Evolutionary conservation across 2,329 filamentous ascomycete species (phyloP), one percentile per base, ranked within the genome.

Genomic region (Chalaropsis thielavioides): DNA sequence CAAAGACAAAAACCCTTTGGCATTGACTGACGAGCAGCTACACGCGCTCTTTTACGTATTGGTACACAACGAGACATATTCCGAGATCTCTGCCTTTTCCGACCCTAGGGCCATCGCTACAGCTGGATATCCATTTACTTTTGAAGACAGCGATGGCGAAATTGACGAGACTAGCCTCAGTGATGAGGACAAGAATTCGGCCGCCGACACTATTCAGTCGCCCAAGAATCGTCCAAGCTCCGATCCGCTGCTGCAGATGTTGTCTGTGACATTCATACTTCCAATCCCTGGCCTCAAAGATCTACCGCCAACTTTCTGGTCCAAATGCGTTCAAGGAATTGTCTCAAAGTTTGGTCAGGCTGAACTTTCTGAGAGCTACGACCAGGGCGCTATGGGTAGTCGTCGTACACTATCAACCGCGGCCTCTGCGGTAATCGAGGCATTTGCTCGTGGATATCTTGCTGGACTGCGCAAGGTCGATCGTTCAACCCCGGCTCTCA

Each of bases 341-440:
- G 76, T 89, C 69, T 75, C 77, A 69, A 79, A 83, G 70, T 76
- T 92, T 64, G 84, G 80, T 8, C 80, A 84, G 40, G 87, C 84
- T 1, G 83, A 89, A 62, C 76, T 92, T 40, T 90, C 87, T 0
- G 89, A 92, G 73, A 90, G 87, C 72, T 92, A 91, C 71, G 89
- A 92, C 72, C 90, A 90, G 73, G 88, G 87, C 15, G 79, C 83
- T 0, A 75, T 92, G 69, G 89, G 89, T 0, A 84, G 85, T 67
- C 79, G 89, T 62, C 91, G 90, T 75, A 88, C 86, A 22, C 75
- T 92, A 61, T 83, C 88, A 0, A 90, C 89, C 6, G 88, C 86
- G 0, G 80, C 85, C 10, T 87, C 86, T 43, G 82, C 83, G 6
- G 73, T 92, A 65, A 78, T 89, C 64, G 89, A 91, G 74, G 84